Evolutionary conservation across 2,329 filamentous ascomycete genomes (phyloP).

Genomic region (Ascochyta viciae-villosae): DNA sequence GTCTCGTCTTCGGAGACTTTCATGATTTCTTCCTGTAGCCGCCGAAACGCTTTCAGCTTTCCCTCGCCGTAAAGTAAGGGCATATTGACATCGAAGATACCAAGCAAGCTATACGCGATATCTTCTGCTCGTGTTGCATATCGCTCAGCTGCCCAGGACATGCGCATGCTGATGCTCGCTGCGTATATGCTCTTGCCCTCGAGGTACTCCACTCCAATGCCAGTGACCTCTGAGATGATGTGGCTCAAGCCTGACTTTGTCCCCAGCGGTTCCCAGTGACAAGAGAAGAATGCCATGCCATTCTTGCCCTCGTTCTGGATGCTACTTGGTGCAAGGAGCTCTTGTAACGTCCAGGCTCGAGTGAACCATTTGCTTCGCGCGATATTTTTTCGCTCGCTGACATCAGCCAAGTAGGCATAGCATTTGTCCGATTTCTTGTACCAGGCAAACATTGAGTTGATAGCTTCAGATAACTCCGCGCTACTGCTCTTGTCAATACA

Average conservation of each 20-base stretch:
- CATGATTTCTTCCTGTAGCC: slow-evolving; percentile 37
- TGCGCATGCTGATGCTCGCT: slow-evolving; percentile 25
- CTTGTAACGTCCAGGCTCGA: slow-evolving; percentile 29
- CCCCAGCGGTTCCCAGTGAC: slow-evolving; percentile 16
- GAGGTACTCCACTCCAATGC: slow-evolving; percentile 12
- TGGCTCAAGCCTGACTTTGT: neutral
- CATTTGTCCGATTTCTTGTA: slow-evolving; percentile 21
- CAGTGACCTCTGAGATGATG: slow-evolving; percentile 3
- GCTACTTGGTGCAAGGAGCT: slow-evolving; percentile 24
- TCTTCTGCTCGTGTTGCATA: slow-evolving; percentile 29
- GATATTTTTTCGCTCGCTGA: neutral
- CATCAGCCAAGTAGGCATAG: slow-evolving; percentile 25
- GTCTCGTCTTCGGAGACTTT: slow-evolving; percentile 27
- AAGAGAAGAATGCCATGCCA: slow-evolving; percentile 19
- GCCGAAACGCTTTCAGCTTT: slow-evolving; percentile 19
- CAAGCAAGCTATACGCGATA: slow-evolving; percentile 30
- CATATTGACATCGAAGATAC: slow-evolving; percentile 31
- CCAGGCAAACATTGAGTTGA: slow-evolving; percentile 29
- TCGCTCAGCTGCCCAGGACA: slow-evolving; percentile 30
- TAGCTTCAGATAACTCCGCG: slow-evolving; percentile 23
- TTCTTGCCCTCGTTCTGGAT: neutral
- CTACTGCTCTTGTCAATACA: slow-evolving; percentile 33
- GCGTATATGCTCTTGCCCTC: slow-evolving; percentile 2
- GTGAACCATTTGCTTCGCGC: slow-evolving; percentile 22
- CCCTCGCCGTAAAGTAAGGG: slow-evolving; percentile 30